Percentiles rank a stretch among this genome's conserved stretches.
phyloP scores from a whole-genome alignment of 257 asterid species.

The Solanum chiquidenum region DNA sequence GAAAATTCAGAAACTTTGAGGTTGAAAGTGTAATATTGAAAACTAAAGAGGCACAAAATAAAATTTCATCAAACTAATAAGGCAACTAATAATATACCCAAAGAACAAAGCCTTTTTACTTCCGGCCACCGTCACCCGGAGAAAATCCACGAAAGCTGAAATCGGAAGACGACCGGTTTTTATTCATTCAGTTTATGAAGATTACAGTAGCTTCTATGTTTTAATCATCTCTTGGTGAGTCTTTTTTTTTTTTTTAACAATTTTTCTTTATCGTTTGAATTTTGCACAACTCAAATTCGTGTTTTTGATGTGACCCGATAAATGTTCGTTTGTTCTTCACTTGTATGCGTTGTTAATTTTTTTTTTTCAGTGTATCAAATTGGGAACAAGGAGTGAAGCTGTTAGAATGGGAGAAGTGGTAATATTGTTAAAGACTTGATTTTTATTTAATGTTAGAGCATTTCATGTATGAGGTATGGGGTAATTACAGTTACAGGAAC shows the following conservation, averaged over 20 bases:
- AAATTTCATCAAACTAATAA: neutral
- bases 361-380: neutral
- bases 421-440: neutral
- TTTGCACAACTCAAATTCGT: neutral
- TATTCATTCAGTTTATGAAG: neutral
- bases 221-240: neutral
- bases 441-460: neutral
- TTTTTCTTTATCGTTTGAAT: neutral
- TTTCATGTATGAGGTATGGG: neutral
- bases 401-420: slow-evolving; percentile 1
- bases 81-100: neutral
- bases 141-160: neutral
- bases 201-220: neutral
- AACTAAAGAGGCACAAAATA: neutral
- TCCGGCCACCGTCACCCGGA: neutral
- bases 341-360: neutral
- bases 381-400: neutral
- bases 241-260: neutral
- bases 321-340: neutral
- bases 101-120: neutral
- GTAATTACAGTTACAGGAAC: neutral
- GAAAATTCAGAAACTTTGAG: neutral
- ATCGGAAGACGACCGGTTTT: neutral
- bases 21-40: neutral
- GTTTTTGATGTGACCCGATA: neutral